Evolutionary conservation across 2,329 filamentous ascomycete species (phyloP).

Genomic region (Xylaria sp.): DNA sequence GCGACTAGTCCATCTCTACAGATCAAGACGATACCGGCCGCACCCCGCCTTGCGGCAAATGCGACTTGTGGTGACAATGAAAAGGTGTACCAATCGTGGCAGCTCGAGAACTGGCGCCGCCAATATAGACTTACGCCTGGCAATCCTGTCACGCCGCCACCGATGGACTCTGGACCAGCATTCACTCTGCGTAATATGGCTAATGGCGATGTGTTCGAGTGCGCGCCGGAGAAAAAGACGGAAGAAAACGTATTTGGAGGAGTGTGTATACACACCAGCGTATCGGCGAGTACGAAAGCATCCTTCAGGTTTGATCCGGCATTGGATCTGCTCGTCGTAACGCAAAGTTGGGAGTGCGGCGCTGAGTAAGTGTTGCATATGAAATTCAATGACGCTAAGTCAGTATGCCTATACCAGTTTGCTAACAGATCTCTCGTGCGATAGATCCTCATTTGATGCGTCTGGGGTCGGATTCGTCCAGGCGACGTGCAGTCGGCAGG

Average conservation of each 20-base stretch:
- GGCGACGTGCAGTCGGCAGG: constrained; percentile 38
- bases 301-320: constrained; percentile 40
- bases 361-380: constrained; percentile 33
- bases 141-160: constrained; percentile 21
- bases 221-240: constrained; percentile 30
- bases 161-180: constrained; percentile 40
- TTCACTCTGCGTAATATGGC: constrained; percentile 41
- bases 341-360: constrained; percentile 40
- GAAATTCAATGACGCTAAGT: neutral
- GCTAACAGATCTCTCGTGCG: neutral
- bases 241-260: constrained; percentile 34
- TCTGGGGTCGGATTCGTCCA: constrained; percentile 42
- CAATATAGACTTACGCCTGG: constrained; percentile 38
- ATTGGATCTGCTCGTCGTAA: constrained; percentile 39
- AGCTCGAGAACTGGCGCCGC: constrained; percentile 41
- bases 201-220: constrained; percentile 37
- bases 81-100: constrained; percentile 42
- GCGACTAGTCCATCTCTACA: constrained; percentile 19
- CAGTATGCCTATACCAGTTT: neutral
- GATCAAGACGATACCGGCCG: constrained; percentile 31
- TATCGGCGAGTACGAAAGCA: constrained; percentile 27
- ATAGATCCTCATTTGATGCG: constrained; percentile 34
- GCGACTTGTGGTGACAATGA: constrained; percentile 35
- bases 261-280: constrained; percentile 28
- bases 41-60: constrained; percentile 20